phyloP scores from a whole-genome alignment of 1,284 basidiomycete genomes.

The Microbotryum intermedium region DNA sequence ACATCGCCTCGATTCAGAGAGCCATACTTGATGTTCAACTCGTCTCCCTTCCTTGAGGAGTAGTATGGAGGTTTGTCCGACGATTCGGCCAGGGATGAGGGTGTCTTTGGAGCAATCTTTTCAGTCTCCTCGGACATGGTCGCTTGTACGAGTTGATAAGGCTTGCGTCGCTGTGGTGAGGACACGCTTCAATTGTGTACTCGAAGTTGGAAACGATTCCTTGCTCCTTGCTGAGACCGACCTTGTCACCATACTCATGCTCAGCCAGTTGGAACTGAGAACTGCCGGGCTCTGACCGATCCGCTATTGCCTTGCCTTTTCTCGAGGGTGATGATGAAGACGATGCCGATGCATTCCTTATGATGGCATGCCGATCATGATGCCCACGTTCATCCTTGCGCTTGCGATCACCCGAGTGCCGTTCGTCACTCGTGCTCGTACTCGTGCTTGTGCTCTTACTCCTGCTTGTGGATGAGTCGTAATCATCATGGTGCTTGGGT shows the following conservation, averaged over 20 bases:
- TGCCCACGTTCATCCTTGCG: not conserved
- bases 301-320: too few species aligned
- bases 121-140: not conserved
- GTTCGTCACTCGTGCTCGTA: not conserved
- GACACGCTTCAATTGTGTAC: not conserved
- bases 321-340: too few species aligned
- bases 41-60: constrained; percentile 60
- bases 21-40: constrained; percentile 61
- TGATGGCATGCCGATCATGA: too few species aligned
- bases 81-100: not conserved
- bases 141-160: constrained; percentile 11
- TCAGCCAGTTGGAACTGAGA: not conserved
- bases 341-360: too few species aligned
- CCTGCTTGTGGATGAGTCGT: not conserved
- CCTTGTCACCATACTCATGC: constrained; percentile 3
- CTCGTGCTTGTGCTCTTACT: not conserved
- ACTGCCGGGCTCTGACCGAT: too few species aligned
- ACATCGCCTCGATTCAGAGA: constrained; percentile 55
- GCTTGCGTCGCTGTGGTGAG: constrained; percentile 1
- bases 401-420: not conserved
- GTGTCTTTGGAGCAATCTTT: not conserved
- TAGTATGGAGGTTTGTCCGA: constrained; percentile 44
- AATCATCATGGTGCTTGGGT: not conserved
- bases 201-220: too few species aligned
- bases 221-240: not conserved